These are phyloP conservation scores for Lipomyces kockii DNA, from an alignment of 805 yeast species.

Conservation along the genomic window DNA sequence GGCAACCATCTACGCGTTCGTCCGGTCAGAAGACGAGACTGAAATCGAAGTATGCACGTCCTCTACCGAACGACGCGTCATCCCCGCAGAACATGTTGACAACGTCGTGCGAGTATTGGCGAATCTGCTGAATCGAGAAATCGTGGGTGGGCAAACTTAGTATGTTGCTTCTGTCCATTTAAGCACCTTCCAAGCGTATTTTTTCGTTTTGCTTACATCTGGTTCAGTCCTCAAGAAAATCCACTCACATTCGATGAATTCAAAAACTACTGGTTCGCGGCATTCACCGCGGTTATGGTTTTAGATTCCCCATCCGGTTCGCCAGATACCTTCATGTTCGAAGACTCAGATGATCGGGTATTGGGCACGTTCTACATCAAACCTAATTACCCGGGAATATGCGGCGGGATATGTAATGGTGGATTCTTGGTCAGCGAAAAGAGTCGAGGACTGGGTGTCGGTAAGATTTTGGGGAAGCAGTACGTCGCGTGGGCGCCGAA, in stretches of 20 bases:
- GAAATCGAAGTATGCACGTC: conserved; percentile 14
- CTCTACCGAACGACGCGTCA: not conserved
- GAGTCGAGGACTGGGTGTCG: conserved; percentile 70
- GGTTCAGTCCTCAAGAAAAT: conserved; percentile 51
- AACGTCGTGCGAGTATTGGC: conserved; percentile 7
- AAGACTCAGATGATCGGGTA: conserved; percentile 55
- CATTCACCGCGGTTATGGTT: conserved; percentile 68
- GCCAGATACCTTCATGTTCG: conserved; percentile 16
- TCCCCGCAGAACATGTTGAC: conserved; percentile 1
- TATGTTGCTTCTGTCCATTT: conserved; percentile 2
- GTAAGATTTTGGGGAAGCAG: conserved; percentile 66
- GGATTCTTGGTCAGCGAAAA: conserved; percentile 73
- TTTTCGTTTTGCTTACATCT: not conserved
- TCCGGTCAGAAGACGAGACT: conserved; percentile 12
- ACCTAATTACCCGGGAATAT: conserved; percentile 85
- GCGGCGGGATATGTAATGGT: conserved; percentile 86
- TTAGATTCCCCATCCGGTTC: conserved; percentile 48
- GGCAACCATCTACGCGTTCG: conserved; percentile 25
- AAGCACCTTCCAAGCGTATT: not conserved
- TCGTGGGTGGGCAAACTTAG: conserved; percentile 76
- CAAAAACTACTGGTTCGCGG: conserved; percentile 65
- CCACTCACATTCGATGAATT: conserved; percentile 56
- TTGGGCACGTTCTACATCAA: conserved; percentile 64
- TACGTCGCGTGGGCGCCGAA: conserved; percentile 75
- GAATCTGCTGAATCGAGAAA: conserved; percentile 62